These are phyloP conservation scores for Candida rishiriensis DNA, from an alignment of 805 yeast species.

Conservation along the genomic window DNA sequence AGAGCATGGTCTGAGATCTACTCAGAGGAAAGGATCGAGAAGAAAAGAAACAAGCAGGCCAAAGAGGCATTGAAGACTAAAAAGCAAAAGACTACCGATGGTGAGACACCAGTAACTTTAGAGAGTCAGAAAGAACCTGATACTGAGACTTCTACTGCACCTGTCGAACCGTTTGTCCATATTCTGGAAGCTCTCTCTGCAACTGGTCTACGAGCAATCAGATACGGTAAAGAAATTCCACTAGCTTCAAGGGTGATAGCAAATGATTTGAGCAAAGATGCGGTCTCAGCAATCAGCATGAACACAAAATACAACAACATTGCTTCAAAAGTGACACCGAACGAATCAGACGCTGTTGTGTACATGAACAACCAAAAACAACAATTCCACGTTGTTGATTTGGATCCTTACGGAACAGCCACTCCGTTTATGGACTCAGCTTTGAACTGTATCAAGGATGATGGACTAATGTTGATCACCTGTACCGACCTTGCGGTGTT, in stretches of 20 bases:
- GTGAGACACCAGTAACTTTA: conserved; percentile 3
- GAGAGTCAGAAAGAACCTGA: conserved; percentile 18
- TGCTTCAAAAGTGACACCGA: conserved; percentile 51
- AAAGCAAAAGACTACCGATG: conserved; percentile 4
- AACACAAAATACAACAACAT: conserved; percentile 69
- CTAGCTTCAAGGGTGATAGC: conserved; percentile 71
- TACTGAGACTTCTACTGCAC: conserved; percentile 3
- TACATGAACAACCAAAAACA: conserved; percentile 57
- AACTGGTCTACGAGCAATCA: conserved; percentile 87
- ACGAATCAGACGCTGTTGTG: conserved; percentile 87
- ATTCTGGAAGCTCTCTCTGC: conserved; percentile 92
- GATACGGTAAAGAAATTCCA: conserved; percentile 92
- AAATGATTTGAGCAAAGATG: conserved; percentile 81
- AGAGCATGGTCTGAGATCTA: conserved; percentile 78
- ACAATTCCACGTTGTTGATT: conserved; percentile 79
- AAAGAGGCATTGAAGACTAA: conserved; percentile 8
- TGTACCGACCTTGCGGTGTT: conserved; percentile 95
- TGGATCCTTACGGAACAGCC: conserved; percentile 98
- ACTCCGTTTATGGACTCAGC: conserved; percentile 95
- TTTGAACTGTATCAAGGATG: conserved; percentile 74
- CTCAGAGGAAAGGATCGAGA: conserved; percentile 32
- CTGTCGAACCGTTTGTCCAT: conserved; percentile 45
- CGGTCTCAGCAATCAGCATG: conserved; percentile 73
- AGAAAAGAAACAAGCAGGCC: conserved; percentile 20
- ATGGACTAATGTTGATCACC: conserved; percentile 83